These are phyloP conservation scores for Waltergamsia citrina DNA, from an alignment of 2,329 filamentous ascomycete species.

Conservation along the genomic window DNA sequence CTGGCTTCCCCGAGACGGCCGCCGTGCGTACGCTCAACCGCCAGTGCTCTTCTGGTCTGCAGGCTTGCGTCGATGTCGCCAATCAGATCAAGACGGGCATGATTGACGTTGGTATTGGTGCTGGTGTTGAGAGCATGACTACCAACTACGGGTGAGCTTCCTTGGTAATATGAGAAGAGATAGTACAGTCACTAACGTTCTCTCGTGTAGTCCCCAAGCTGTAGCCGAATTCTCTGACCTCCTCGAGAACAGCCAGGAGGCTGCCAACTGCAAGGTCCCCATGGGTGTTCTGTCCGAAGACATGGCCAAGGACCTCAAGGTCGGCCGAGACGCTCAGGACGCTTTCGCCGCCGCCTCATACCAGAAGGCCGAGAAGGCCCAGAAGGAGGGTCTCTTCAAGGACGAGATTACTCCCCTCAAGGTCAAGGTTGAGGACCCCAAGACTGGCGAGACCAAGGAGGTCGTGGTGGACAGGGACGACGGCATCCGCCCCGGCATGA, in stretches of 20 bases:
- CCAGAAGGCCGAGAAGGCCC: conserved; percentile 79
- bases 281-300: conserved; percentile 92
- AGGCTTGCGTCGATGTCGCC: conserved; percentile 88
- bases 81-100: conserved; percentile 86
- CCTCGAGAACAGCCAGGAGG: conserved; percentile 69
- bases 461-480: conserved; percentile 82
- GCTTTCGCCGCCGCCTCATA: conserved; percentile 91
- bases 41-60: conserved; percentile 88
- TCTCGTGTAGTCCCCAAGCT: conserved; percentile 63
- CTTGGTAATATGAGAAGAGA: conserved; percentile 5
- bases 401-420: conserved; percentile 83
- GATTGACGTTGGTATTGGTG: conserved; percentile 91
- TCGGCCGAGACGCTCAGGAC: conserved; percentile 69
- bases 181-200: too few relatives aligned
- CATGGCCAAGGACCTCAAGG: conserved; percentile 80
- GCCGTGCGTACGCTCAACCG: conserved; percentile 86
- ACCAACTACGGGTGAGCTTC: conserved; percentile 70
- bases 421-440: conserved; percentile 83
- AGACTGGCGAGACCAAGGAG: conserved; percentile 75
- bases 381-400: conserved; percentile 82
- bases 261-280: conserved; percentile 93
- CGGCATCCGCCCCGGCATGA: conserved; percentile 77
- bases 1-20: conserved; percentile 78
- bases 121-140: conserved; percentile 95
- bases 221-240: conserved; percentile 90